Evolutionary conservation across 192 early-diverging fungal genomes (phyloP).

Genomic region (Phlyctochytrium arcticum): DNA sequence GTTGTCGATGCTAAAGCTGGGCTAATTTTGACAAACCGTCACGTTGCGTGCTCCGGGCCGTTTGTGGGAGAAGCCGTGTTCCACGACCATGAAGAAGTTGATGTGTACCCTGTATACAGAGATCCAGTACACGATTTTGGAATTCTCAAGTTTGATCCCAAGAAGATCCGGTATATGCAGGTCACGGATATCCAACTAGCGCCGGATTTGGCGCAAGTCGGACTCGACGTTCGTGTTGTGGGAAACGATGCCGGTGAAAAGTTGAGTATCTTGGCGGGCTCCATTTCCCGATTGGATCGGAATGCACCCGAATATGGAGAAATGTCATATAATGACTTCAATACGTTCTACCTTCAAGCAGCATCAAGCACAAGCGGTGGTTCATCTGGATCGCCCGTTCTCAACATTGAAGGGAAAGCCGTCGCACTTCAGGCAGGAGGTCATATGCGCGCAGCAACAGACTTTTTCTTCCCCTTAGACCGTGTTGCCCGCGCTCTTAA

Average conservation of each 20-base stretch:
- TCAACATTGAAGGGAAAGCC: slow-evolving; percentile 77
- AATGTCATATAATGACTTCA: slow-evolving; percentile 59
- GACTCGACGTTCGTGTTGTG: slow-evolving; percentile 74
- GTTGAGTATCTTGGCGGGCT: slow-evolving; percentile 74
- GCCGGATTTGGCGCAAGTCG: slow-evolving; percentile 70
- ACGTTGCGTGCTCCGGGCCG: slow-evolving; percentile 74
- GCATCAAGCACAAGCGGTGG: slow-evolving; percentile 75
- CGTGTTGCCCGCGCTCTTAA: slow-evolving; percentile 44
- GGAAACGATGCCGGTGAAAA: slow-evolving; percentile 83
- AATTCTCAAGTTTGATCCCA: slow-evolving; percentile 68
- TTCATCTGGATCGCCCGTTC: slow-evolving; percentile 72
- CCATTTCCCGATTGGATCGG: slow-evolving; percentile 73
- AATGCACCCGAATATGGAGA: slow-evolving; percentile 81
- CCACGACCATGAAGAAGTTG: slow-evolving; percentile 75
- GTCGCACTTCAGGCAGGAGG: slow-evolving; percentile 80
- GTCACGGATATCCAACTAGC: slow-evolving; percentile 61
- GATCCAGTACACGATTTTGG: slow-evolving; percentile 36
- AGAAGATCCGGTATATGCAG: slow-evolving; percentile 68
- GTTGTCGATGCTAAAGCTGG: slow-evolving; percentile 71
- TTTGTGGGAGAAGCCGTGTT: slow-evolving; percentile 79
- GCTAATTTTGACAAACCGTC: slow-evolving; percentile 67
- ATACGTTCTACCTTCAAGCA: slow-evolving; percentile 70
- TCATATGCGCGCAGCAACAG: slow-evolving; percentile 63
- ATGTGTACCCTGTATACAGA: slow-evolving; percentile 67
- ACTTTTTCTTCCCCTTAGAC: slow-evolving; percentile 83